Conservation (phyloP, 768 basidiomycete genomes). For the Pleurotus djamor region DNA sequence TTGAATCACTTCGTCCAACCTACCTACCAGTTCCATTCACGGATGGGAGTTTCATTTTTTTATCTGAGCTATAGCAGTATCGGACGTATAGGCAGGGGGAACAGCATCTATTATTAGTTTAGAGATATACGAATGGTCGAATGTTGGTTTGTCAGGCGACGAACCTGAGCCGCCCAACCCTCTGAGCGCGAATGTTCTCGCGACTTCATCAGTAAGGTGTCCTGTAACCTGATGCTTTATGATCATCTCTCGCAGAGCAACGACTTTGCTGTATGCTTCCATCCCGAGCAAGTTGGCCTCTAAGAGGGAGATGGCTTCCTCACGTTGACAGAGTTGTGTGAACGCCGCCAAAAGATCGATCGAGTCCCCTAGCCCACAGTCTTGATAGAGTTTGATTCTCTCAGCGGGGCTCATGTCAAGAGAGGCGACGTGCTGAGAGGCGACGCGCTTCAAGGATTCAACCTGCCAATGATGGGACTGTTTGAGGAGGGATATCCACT, state of each 20-base stretch:
- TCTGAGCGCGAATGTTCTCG: not conserved
- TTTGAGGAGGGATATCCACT: slow-evolving; percentile 3
- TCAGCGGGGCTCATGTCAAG: not conserved
- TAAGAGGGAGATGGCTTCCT: not conserved
- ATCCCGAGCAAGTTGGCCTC: not conserved
- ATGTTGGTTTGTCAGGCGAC: too few species aligned
- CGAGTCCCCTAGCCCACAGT: not conserved
- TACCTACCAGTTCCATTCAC: too few species aligned
- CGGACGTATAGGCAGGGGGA: too few species aligned
- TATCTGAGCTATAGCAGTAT: too few species aligned
- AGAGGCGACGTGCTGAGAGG: not conserved
- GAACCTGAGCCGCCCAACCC: not conserved
- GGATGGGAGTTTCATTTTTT: too few species aligned
- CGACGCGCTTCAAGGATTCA: not conserved
- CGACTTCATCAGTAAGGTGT: not conserved
- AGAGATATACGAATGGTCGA: too few species aligned
- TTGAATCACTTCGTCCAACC: too few species aligned
- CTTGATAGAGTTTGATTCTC: not conserved
- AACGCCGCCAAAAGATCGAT: not conserved
- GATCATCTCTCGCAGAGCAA: not conserved
- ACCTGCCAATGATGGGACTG: slow-evolving; percentile 1
- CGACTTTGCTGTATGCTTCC: slow-evolving; percentile 1
- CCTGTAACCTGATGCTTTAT: not conserved
- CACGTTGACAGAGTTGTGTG: not conserved
- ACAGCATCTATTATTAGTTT: too few species aligned